These are phyloP conservation scores for Colletotrichum incanum DNA, from an alignment of 2,329 filamentous ascomycete species.

Conservation along the genomic window DNA sequence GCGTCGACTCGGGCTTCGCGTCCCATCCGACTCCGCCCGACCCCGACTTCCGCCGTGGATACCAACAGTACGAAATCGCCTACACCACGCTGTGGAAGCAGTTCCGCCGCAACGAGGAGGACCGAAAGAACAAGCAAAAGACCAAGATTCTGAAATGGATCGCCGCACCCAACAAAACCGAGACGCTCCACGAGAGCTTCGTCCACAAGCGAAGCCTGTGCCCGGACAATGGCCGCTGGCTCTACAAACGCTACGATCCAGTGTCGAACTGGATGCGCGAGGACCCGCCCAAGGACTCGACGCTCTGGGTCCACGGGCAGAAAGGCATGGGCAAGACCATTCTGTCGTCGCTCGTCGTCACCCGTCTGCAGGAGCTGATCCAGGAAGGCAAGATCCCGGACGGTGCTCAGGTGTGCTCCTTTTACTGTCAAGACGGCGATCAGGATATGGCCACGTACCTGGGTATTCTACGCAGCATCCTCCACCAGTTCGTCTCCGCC, in stretches of 20 bases:
- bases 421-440: conserved; percentile 58
- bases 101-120: not conserved
- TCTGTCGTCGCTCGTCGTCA: conserved; percentile 57
- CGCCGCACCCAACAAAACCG: conserved; percentile 12
- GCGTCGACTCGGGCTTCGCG: conserved; percentile 24
- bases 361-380: conserved; percentile 47
- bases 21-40: not conserved
- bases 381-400: conserved; percentile 13
- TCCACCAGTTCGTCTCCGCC: conserved; percentile 51
- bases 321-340: conserved; percentile 59
- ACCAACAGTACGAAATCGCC: not conserved
- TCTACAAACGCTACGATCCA: conserved; percentile 25
- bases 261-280: conserved; percentile 40
- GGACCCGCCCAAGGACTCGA: conserved; percentile 44
- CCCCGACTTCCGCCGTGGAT: not conserved
- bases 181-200: conserved; percentile 22
- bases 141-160: conserved; percentile 27
- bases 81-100: not conserved
- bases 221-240: conserved; percentile 33
- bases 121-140: conserved; percentile 12
- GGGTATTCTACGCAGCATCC: conserved; percentile 51
- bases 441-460: conserved; percentile 48
- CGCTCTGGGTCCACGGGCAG: conserved; percentile 53
- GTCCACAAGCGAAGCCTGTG: not conserved
- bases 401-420: conserved; percentile 52